phyloP scores from a whole-genome alignment of 2,329 filamentous ascomycete species.

The Fusarium tanahbumbuense region DNA sequence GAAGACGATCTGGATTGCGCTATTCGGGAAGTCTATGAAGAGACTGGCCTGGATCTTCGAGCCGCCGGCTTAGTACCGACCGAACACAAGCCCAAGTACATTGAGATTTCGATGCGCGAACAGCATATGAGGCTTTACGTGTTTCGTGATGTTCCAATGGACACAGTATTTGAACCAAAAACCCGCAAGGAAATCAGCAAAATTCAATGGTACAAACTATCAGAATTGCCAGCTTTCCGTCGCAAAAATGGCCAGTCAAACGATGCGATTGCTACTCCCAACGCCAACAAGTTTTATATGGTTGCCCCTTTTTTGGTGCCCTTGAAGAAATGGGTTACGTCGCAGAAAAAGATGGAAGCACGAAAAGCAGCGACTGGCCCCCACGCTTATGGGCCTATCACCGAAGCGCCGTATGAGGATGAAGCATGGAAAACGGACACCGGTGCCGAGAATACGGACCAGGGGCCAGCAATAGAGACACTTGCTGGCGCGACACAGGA shows the following conservation, averaged over 20 bases:
- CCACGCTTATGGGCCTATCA: constrained; percentile 57
- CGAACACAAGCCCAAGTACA: constrained; percentile 79
- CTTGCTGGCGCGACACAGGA: constrained; percentile 64
- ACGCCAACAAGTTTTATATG: constrained; percentile 95
- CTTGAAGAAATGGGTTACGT: constrained; percentile 90
- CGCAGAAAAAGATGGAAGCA: constrained; percentile 80
- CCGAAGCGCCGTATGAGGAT: constrained; percentile 72
- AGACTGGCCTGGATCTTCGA: constrained; percentile 88
- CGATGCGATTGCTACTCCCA: constrained; percentile 66
- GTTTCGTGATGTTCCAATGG: constrained; percentile 87
- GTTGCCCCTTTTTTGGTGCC: constrained; percentile 90
- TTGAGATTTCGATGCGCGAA: constrained; percentile 89
- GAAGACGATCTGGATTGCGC: constrained; percentile 95
- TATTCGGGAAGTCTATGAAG: constrained; percentile 92
- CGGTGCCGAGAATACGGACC: constrained; percentile 45
- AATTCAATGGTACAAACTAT: constrained; percentile 93
- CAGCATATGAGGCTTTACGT: constrained; percentile 95
- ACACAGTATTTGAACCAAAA: constrained; percentile 87
- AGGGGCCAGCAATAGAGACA: constrained; percentile 57
- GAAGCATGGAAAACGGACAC: constrained; percentile 60
- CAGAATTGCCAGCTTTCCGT: constrained; percentile 84
- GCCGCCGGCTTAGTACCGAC: constrained; percentile 80
- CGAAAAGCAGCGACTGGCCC: constrained; percentile 57
- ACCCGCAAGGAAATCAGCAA: constrained; percentile 98
- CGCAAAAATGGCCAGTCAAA: constrained; percentile 71